A percentile compares a stretch with the other conserved stretches of the same genome.
Evolutionary conservation across 1,139 yeast genomes (phyloP).

Genomic region (Eremothecium coryli): DNA sequence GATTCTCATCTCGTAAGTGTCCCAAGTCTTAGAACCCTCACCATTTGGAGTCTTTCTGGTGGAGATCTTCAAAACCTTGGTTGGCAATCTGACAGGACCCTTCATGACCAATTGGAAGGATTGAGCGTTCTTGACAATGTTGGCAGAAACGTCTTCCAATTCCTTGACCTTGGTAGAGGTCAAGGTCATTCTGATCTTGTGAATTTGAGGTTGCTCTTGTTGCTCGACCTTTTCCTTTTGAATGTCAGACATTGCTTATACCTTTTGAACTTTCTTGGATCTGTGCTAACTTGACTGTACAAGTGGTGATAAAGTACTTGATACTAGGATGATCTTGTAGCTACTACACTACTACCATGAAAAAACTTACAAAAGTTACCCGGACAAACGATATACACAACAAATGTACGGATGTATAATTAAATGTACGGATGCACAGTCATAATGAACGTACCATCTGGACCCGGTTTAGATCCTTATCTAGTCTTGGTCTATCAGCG

Average conservation of each 20-base stretch:
- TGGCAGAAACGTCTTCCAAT: slow-evolving; percentile 86
- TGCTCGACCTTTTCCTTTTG: slow-evolving; percentile 80
- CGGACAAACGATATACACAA: slow-evolving; percentile 1
- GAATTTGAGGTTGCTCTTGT: slow-evolving; percentile 76
- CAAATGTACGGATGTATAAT: background rate
- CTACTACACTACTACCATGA: too few species aligned
- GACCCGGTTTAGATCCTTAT: too few species aligned
- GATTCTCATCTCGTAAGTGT: slow-evolving; percentile 98
- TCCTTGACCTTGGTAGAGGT: slow-evolving; percentile 98
- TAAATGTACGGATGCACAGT: slow-evolving; percentile 2
- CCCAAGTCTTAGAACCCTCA: slow-evolving; percentile 99
- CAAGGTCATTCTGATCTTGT: slow-evolving; percentile 98
- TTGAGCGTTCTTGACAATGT: slow-evolving; percentile 84
- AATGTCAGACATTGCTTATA: slow-evolving; percentile 60
- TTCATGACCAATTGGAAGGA: slow-evolving; percentile 75
- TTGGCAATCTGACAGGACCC: slow-evolving; percentile 99
- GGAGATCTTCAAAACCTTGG: slow-evolving; percentile 95
- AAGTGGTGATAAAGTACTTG: too few species aligned
- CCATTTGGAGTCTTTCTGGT: slow-evolving; percentile 99
- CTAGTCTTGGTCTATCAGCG: too few species aligned
- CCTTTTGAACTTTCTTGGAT: slow-evolving; percentile 31
- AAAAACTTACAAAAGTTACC: too few species aligned
- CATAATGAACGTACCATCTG: too few species aligned
- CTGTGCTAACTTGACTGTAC: too few species aligned
- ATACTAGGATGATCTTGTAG: slow-evolving; percentile 3